Evolutionary conservation across 1,139 yeast genomes (phyloP), one percentile per base, ranked within the genome.

Genomic region (Yamadazyma siamensis): DNA sequence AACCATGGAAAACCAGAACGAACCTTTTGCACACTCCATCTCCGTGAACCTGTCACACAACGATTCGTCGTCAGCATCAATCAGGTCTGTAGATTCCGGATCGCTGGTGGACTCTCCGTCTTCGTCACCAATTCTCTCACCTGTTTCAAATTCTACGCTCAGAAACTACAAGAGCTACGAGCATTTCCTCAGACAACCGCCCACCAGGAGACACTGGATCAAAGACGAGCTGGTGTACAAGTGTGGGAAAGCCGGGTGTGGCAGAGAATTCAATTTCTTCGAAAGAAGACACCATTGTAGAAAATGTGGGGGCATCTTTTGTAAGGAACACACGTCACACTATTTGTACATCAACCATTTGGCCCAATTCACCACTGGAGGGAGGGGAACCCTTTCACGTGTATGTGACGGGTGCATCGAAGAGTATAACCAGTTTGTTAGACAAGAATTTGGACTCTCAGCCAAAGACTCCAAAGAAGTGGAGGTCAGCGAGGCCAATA

Each of bases 231-330:
- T 71, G 11, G 76, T 85, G 17, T 59, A 64, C 27, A 66, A 73
- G 29, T 88, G 96, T 53, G 71, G 74, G n/a, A 70, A 72, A 15
- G 45, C 52, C 2, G 10, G 42, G n/a, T 88, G 96, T 58, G 62
- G 68, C 35, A 72, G 72, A 55, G 53, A 71, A 34, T 75, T 84
- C 55, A 77, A 84, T 29, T 78, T 83, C 49, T 75, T 86, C 55
- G 95, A 88, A 46, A 73, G 97, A 40, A 77, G 94, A 36, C 97
- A 89, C 52, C 97, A 89, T 59, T 89, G 97, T 53, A 74, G 97
- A 31, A 81, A 85, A 50, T 89, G 97, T 61, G 97, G 97, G 13
- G 94, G 87, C 18, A 75, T 89, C 10, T 89, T 82, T 51, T 89
- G 97, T 58, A 80, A 80, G 31, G 82, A 78, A 35, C 79, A 77